A percentile compares a stretch with the other conserved stretches of the same genome.
Conservation (phyloP, 176 grass and related monocot genomes). For the Alloteropsis semialata region DNA sequence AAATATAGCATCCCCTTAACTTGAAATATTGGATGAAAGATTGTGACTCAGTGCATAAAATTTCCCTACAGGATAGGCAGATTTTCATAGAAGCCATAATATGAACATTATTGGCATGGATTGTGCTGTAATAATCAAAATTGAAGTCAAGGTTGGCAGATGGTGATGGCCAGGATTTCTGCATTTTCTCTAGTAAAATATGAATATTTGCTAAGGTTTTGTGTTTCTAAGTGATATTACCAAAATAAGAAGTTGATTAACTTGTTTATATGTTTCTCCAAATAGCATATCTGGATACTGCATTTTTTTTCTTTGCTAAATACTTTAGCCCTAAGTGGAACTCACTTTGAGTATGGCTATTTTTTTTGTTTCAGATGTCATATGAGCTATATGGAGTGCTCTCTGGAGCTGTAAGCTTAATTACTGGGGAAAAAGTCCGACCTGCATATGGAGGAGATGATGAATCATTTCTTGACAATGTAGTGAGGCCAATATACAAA, state of each 20-base stretch:
- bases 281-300: not conserved
- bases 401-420: slow-evolving; percentile 89
- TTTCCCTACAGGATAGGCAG: not conserved
- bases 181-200: not conserved
- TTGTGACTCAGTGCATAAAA: not conserved
- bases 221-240: not conserved
- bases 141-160: not conserved
- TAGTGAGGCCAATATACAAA: slow-evolving; percentile 75
- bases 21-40: not conserved
- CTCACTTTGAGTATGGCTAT: not conserved
- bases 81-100: not conserved
- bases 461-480: slow-evolving; percentile 81
- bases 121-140: not conserved
- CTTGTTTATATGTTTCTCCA: slow-evolving; percentile 17
- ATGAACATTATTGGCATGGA: not conserved
- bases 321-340: not conserved
- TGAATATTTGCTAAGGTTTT: slow-evolving; percentile 17
- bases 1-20: not conserved
- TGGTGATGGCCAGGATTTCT: not conserved
- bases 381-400: slow-evolving; percentile 94
- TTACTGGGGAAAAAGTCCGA: slow-evolving; percentile 75
- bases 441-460: slow-evolving; percentile 76
- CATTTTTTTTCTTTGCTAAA: not conserved
- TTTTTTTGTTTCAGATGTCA: slow-evolving; percentile 91
- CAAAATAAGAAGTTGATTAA: not conserved